Conservation (phyloP, 179 eudicot species). For the Vitellaria paradoxa region DNA sequence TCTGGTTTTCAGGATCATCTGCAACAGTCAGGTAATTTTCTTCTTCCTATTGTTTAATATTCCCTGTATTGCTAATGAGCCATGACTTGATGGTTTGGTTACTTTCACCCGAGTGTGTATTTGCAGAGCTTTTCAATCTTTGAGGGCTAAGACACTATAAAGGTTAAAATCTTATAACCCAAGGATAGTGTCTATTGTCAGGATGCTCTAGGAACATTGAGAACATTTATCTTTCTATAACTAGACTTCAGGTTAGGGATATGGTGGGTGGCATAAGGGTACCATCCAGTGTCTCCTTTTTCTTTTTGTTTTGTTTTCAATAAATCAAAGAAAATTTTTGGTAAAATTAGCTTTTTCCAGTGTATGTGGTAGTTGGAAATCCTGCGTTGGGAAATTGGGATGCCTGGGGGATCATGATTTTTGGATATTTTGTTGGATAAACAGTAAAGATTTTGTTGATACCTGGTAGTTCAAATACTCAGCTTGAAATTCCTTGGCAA, state of each 20-base stretch:
- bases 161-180: not conserved
- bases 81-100: not conserved
- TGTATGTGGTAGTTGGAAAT: not conserved
- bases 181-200: not conserved
- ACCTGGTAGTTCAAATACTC: too few species aligned
- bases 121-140: not conserved
- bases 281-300: not conserved
- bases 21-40: conserved; percentile 56
- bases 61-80: not conserved
- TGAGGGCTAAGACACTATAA: not conserved
- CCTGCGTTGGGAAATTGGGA: not conserved
- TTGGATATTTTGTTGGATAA: too few species aligned
- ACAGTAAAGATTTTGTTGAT: too few species aligned
- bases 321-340: not conserved
- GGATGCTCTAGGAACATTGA: not conserved
- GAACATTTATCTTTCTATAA: not conserved
- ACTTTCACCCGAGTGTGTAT: not conserved
- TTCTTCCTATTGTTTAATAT: not conserved
- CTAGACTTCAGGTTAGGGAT: too few species aligned
- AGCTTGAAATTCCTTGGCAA: too few species aligned
- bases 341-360: not conserved
- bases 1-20: conserved; percentile 61
- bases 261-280: too few species aligned
- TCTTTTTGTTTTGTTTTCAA: not conserved
- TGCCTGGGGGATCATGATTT: too few species aligned